phyloP scores from a whole-genome alignment of 2,329 filamentous ascomycete genomes.

The Zymoseptoria crescenta region DNA sequence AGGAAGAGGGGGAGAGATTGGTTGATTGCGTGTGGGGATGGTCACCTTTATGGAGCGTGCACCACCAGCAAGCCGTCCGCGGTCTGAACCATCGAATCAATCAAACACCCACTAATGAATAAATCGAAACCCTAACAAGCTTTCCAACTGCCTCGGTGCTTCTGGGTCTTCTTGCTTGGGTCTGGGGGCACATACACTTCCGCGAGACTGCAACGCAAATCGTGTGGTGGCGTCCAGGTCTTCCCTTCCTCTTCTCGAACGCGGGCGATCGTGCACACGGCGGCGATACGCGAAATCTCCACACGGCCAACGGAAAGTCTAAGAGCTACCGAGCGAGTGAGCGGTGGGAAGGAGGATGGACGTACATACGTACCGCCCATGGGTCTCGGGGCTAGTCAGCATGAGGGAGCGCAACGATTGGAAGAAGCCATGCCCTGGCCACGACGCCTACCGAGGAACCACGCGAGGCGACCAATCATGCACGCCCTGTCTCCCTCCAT shows the following conservation, averaged over 20 bases:
- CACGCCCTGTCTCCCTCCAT: not conserved
- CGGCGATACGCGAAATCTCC: not conserved
- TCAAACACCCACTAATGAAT: not conserved
- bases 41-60: not conserved
- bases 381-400: too few species aligned
- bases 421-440: not conserved
- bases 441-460: not conserved
- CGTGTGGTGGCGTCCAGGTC: not conserved
- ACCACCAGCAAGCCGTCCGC: not conserved
- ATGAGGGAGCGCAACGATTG: not conserved
- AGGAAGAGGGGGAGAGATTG: not conserved
- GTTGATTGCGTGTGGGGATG: not conserved
- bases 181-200: too few species aligned
- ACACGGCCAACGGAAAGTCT: not conserved
- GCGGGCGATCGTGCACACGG: not conserved
- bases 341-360: too few species aligned
- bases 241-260: too few species aligned
- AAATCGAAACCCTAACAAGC: not conserved
- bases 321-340: not conserved
- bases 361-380: not conserved
- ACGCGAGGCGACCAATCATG: not conserved
- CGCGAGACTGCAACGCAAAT: not conserved
- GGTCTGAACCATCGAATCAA: not conserved
- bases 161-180: too few species aligned
- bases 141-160: not conserved